Evolutionary conservation across 257 asterid species (phyloP).

Genomic region (Solanum paucissectum): DNA sequence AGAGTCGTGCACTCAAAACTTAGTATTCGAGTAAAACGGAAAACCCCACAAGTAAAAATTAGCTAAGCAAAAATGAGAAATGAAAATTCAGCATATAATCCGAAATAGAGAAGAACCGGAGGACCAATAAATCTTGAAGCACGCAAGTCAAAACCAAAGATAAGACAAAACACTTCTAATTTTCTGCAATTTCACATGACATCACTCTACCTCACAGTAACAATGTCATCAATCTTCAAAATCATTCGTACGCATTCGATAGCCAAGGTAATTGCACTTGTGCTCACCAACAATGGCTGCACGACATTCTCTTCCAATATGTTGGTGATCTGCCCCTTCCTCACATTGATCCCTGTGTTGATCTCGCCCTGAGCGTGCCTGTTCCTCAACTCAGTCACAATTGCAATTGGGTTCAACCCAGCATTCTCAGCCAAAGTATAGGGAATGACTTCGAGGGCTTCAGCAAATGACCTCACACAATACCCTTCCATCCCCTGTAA

Average conservation of each 20-base stretch:
- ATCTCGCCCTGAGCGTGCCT: constrained; percentile 98
- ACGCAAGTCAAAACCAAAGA: constrained; percentile 12
- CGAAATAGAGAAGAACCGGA: neutral
- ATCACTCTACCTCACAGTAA: constrained; percentile 80
- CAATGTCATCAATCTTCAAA: constrained; percentile 96
- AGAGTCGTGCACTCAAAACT: neutral
- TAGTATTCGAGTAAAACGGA: neutral
- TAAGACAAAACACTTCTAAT: constrained; percentile 8
- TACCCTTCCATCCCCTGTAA: constrained; percentile 97
- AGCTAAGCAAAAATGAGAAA: neutral
- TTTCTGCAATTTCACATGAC: neutral
- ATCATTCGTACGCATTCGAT: constrained; percentile 97
- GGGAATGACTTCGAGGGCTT: constrained; percentile 92
- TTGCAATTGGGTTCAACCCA: constrained; percentile 88
- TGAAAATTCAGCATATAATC: neutral
- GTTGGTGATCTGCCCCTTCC: constrained; percentile 98
- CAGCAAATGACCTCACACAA: constrained; percentile 90
- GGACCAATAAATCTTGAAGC: constrained; percentile 10
- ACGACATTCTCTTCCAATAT: constrained; percentile 96
- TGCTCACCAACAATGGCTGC: constrained; percentile 96
- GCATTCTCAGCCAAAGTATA: constrained; percentile 98
- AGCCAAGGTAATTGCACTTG: constrained; percentile 85
- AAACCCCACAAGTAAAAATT: neutral
- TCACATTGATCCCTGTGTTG: constrained; percentile 94
- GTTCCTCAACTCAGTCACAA: constrained; percentile 94